A percentile compares a stretch with the other conserved stretches of the same genome.
Conservation (phyloP, 2,329 filamentous ascomycete species). For the Clarireedia hainanense region DNA sequence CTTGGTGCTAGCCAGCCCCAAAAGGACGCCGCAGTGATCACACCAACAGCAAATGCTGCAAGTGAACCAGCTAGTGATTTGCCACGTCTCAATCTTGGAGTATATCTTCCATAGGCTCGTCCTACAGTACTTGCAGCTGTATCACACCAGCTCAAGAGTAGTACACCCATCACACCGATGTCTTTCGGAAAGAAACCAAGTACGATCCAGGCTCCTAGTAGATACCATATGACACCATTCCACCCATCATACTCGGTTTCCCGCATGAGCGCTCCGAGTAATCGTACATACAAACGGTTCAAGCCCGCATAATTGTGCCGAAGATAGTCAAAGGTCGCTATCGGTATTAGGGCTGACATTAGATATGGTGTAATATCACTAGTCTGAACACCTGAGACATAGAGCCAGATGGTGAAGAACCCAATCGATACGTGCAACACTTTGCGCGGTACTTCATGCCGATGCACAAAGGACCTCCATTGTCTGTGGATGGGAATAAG, state of each 20-base stretch:
- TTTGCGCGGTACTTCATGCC: constrained; percentile 94
- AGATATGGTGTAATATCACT: constrained; percentile 75
- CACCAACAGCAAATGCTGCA: constrained; percentile 75
- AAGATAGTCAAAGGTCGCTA: constrained; percentile 72
- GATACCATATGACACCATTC: constrained; percentile 96
- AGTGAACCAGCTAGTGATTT: constrained; percentile 88
- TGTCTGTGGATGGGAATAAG: constrained; percentile 91
- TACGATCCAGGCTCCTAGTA: constrained; percentile 82
- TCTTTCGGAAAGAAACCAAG: constrained; percentile 89
- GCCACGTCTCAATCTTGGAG: constrained; percentile 71
- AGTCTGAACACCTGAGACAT: constrained; percentile 70
- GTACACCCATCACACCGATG: constrained; percentile 77
- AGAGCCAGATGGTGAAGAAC: constrained; percentile 84
- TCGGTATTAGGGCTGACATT: constrained; percentile 72
- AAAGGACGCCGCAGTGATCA: constrained; percentile 76
- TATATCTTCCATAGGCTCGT: constrained; percentile 81
- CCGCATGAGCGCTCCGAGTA: constrained; percentile 86
- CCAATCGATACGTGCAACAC: constrained; percentile 91
- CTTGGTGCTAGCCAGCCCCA: constrained; percentile 78
- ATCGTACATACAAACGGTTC: constrained; percentile 79
- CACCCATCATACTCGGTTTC: constrained; percentile 91
- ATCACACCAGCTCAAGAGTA: constrained; percentile 95
- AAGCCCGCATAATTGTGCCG: constrained; percentile 75
- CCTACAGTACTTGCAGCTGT: constrained; percentile 95
- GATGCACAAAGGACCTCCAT: constrained; percentile 88